Evolutionary conservation across 2,329 filamentous ascomycete species (phyloP), one percentile per base, ranked within the genome.

Genomic region (Exophiala sideris): DNA sequence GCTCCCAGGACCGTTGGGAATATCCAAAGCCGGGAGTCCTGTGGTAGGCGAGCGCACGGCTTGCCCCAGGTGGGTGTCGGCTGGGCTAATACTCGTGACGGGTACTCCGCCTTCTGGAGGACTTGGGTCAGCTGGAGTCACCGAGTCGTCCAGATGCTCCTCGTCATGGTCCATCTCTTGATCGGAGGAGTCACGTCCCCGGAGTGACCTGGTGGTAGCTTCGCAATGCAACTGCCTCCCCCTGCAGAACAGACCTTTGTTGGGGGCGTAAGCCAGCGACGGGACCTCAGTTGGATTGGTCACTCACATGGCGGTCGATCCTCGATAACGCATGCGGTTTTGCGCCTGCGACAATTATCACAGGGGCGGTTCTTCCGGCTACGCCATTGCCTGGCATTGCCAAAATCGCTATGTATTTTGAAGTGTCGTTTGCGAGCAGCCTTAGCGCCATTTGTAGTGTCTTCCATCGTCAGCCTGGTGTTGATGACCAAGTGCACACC

Each of bases 341-440:
- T 77, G 14, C 75, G 67, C 44, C 66, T 66, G 7, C 74, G 71
- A 57, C 75, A 77, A 9, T 69, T 67, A 63, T 77, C 75, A 56
- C 75, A 78, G 2, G 75, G 75, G 21, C 73, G 69, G 52, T 73
- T 74, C 64, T 77, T 77, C 53, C 74, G 71, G 62, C 75, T 77
- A 50, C 74, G 32, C 56, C 49, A 53, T 46, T 53, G 56, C 40
- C 56, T 48, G 5, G 56, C 44, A 9, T 16, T 33, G n/a, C 56
- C 56, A 42, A 59, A 59, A 32, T 59, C 49, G 40, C 56, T 59
- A 21, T 50, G 51, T 6, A 59, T 56, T 29, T 40, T 53, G 47
- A 57, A 57, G 9, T 50, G 50, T n/a, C 54, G 54, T 53, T 44
- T 50, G 33, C 53, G 53, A 42, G 44, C 14, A 29, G 53, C 40